Conservation (phyloP, 345 rosid genomes). For the Rhodomyrtus tomentosa region DNA sequence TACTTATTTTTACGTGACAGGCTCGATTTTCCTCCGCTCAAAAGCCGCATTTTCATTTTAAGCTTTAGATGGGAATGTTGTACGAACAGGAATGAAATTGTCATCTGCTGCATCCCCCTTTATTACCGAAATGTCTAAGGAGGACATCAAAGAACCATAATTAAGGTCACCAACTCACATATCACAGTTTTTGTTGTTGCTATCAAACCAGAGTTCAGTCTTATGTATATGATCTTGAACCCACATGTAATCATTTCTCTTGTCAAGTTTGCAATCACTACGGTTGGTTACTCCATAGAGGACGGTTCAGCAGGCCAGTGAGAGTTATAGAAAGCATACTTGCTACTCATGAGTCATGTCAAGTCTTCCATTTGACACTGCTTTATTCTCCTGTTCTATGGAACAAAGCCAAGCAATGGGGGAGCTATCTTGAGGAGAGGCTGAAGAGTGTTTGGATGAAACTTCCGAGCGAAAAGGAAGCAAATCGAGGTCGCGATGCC, state of each 20-base stretch:
- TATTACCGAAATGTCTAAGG: neutral
- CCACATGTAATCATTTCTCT: neutral
- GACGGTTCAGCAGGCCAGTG: neutral
- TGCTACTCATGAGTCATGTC: neutral
- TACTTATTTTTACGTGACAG: neutral
- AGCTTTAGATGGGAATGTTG: neutral
- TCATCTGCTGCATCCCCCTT: neutral
- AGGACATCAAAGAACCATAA: neutral
- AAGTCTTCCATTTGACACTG: neutral
- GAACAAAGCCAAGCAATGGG: constrained; percentile 13
- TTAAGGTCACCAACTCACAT: neutral
- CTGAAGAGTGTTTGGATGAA: constrained; percentile 39
- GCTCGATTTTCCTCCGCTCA: neutral
- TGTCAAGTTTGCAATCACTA: neutral
- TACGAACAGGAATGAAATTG: neutral
- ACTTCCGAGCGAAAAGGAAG: constrained; percentile 74
- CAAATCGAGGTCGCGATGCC: constrained; percentile 44
- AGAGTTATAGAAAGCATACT: neutral
- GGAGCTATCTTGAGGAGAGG: constrained; percentile 54
- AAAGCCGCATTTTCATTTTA: neutral
- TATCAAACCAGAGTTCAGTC: neutral
- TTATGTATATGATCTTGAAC: neutral
- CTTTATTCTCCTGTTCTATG: neutral
- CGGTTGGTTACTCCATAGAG: no score
- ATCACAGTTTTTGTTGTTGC: neutral